Percentiles rank a stretch among this genome's conserved stretches.
phyloP scores from a whole-genome alignment of 768 basidiomycete species.

The Suillus hirtellus region DNA sequence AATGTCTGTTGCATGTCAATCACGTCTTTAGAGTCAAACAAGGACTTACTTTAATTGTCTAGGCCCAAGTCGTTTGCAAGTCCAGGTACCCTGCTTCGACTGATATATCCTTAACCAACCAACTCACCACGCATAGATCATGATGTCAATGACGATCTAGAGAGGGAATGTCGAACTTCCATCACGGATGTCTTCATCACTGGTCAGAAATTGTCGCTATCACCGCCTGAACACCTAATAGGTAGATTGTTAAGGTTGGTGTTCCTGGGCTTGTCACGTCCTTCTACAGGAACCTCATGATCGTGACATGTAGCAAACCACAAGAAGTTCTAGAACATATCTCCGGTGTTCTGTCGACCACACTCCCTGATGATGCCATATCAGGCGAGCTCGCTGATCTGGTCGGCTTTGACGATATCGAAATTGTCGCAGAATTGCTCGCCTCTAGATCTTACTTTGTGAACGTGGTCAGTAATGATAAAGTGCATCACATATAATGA shows the following conservation, averaged over 20 bases:
- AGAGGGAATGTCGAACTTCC: constrained; percentile 1
- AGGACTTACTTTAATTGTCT: background rate
- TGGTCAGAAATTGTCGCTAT: background rate
- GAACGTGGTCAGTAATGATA: constrained; percentile 44
- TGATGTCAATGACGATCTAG: background rate
- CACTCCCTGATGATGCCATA: constrained; percentile 64
- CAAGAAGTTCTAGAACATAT: constrained; percentile 21
- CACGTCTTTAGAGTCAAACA: background rate
- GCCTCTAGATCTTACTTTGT: constrained; percentile 50
- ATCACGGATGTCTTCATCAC: background rate
- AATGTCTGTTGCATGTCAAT: constrained; percentile 2
- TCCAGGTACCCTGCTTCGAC: background rate
- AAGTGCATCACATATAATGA: background rate
- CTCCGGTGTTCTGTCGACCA: constrained; percentile 45
- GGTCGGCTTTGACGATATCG: constrained; percentile 83
- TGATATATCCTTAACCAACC: background rate
- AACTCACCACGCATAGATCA: background rate
- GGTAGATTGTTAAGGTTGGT: constrained; percentile 6
- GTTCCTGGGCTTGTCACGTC: background rate
- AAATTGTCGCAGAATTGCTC: constrained; percentile 72
- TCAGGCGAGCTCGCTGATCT: constrained; percentile 78
- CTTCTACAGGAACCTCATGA: background rate
- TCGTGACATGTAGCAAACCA: constrained; percentile 4
- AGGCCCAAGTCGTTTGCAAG: background rate
- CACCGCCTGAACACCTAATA: background rate